Base-by-base conservation (phyloP, 805 yeast species). In the Wickerhamomyces bovis region DNA sequence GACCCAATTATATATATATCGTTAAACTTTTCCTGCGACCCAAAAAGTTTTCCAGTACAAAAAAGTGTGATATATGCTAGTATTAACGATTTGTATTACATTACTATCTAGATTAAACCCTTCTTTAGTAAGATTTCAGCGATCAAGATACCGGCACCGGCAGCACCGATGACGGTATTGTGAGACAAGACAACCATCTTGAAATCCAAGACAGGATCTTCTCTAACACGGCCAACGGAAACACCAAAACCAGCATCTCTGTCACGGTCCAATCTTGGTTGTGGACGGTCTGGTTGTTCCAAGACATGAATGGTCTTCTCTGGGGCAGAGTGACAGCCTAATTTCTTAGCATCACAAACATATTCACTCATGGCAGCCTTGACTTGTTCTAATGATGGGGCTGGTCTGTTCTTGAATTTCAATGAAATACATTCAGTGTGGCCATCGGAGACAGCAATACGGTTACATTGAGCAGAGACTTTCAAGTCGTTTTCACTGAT, bases 121-220 rank as follows among this genome's bases (percentile, higher is more conserved):
- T 85, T 89, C 50, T 90, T 90, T 50, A 78, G 68, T 58, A 94
- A 75, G 46, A 89, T 75, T 73, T 94, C 99, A 44, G 95, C 99
- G 65, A 94, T 94, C 67, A 94, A 80, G 51, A 94, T 76, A 67
- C 99, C 99, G 9, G 97, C 85, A 65, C 99, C 99, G 22, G 99
- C 99, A 62, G 99, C 99, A 63, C 99, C 99, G 56, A 94, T 88
- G 60, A 94, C 78, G 46, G 99, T 94, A 76, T 94, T 94, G 69
- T 94, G 99, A 23, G 97, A 90, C 55, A 94, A 73, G n/a, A 89
- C 94, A 46, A 94, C 97, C 90, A 94, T 92, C 72, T 94, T 94
- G 73, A 78, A 81, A 67, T 94, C 99, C 57, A 94, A 76, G 12
- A 94, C 88, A 9, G 96, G 89, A 65, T 94, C 99, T 57, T 81